These are phyloP conservation scores for Cercospora citrullina DNA, from an alignment of 2,329 filamentous ascomycete genomes.

Conservation along the genomic window DNA sequence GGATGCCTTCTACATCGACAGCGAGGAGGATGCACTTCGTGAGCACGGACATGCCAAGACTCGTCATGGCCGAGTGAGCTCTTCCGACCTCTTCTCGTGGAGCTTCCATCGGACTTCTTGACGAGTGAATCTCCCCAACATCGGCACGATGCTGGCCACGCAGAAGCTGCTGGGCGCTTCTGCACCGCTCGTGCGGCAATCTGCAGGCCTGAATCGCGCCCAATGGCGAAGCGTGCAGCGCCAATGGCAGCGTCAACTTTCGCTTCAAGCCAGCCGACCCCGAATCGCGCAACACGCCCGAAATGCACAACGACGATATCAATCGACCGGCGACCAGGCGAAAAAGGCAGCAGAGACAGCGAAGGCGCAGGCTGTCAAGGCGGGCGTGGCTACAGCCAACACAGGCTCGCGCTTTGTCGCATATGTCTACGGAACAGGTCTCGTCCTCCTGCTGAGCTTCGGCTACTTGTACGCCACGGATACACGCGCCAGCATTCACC, in stretches of 20 bases:
- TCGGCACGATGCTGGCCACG: constrained; percentile 26
- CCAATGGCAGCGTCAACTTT: constrained; percentile 32
- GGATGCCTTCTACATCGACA: too few relatives aligned
- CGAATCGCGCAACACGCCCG: constrained; percentile 14
- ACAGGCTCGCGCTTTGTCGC: constrained; percentile 50
- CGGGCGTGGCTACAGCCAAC: constrained; percentile 38
- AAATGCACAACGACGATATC: constrained; percentile 17
- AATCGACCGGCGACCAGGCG: constrained; percentile 20
- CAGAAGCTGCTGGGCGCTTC: constrained; percentile 28
- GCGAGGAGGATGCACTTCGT: too few relatives aligned
- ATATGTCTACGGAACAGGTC: constrained; percentile 55
- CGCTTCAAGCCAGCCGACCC: constrained; percentile 16
- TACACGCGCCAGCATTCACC: constrained; percentile 55
- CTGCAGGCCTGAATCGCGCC: constrained; percentile 22
- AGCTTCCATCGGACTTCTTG: not conserved
- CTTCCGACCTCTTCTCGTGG: not conserved
- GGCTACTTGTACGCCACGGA: constrained; percentile 56
- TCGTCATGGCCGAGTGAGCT: not conserved
- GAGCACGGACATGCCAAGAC: not conserved
- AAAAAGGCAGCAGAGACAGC: constrained; percentile 7
- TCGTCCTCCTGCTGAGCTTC: constrained; percentile 50
- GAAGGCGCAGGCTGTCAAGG: constrained; percentile 31
- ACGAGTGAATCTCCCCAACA: not conserved
- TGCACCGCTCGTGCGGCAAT: constrained; percentile 23
- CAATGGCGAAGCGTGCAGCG: constrained; percentile 30